Evolutionary conservation across 176 grass and related monocot genomes (phyloP).

Genomic region (Metroxylon sagu): DNA sequence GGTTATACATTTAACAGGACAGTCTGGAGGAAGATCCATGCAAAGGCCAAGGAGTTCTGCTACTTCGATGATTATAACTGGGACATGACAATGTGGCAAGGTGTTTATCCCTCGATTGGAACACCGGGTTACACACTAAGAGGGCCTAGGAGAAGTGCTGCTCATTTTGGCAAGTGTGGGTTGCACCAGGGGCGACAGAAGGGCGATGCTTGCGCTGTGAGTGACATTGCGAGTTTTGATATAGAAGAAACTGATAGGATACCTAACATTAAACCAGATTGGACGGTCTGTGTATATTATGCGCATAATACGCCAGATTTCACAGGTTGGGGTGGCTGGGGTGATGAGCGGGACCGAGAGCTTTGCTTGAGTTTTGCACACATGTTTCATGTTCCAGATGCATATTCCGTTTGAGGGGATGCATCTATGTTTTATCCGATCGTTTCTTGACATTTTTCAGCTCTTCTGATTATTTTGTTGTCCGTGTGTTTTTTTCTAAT

Average conservation of each 20-base stretch:
- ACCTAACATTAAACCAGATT: slow-evolving; percentile 66
- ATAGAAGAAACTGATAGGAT: slow-evolving; percentile 51
- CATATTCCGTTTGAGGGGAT: slow-evolving; percentile 19
- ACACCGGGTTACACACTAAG: slow-evolving; percentile 75
- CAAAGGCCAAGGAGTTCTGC: slow-evolving; percentile 88
- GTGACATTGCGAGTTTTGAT: slow-evolving; percentile 29
- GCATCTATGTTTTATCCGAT: slow-evolving; percentile 6
- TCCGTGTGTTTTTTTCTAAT: slow-evolving; percentile 2
- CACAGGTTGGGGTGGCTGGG: slow-evolving; percentile 99
- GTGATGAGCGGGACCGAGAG: slow-evolving; percentile 64
- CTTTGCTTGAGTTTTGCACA: slow-evolving; percentile 92
- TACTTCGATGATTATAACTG: slow-evolving; percentile 91
- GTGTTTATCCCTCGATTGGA: slow-evolving; percentile 75
- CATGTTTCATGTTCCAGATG: slow-evolving; percentile 62
- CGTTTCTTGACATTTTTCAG: slow-evolving; percentile 14
- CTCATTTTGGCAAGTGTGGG: slow-evolving; percentile 93
- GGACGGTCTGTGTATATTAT: slow-evolving; percentile 67
- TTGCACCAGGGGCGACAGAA: slow-evolving; percentile 78
- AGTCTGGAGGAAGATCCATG: slow-evolving; percentile 90
- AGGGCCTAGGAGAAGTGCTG: slow-evolving; percentile 63
- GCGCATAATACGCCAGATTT: no score
- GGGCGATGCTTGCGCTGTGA: slow-evolving; percentile 50
- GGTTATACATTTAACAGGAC: slow-evolving; percentile 94
- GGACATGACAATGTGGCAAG: slow-evolving; percentile 98
- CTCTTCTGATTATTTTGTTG: slow-evolving; percentile 33